phyloP scores from a whole-genome alignment of 2,329 filamentous ascomycete species.

The Teratosphaeria viscida region DNA sequence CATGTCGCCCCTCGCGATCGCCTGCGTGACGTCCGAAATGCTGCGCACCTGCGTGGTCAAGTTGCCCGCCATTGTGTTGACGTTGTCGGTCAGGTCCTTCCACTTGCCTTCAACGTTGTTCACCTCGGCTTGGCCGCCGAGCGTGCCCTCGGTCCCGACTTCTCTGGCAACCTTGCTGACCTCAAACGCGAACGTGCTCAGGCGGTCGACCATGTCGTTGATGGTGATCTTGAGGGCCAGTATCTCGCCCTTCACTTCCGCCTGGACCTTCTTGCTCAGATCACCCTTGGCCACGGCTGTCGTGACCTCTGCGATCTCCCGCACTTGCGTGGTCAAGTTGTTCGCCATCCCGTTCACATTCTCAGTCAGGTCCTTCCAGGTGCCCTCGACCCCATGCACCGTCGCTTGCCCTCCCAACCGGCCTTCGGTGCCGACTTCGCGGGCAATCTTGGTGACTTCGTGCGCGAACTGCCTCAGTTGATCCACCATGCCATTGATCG shows the following conservation, averaged over 20 bases:
- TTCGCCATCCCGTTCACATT: slow-evolving; percentile 46
- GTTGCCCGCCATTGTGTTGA: slow-evolving; percentile 58
- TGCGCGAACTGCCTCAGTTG: slow-evolving; percentile 43
- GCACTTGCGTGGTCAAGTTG: slow-evolving; percentile 38
- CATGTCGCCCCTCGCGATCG: slow-evolving; percentile 91
- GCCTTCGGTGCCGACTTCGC: slow-evolving; percentile 44
- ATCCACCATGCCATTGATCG: slow-evolving; percentile 45
- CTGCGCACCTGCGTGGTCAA: slow-evolving; percentile 63
- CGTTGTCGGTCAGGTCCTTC: slow-evolving; percentile 57
- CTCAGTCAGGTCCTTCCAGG: slow-evolving; percentile 45
- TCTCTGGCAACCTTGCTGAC: slow-evolving; percentile 56
- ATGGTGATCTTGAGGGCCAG: slow-evolving; percentile 71
- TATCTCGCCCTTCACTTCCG: slow-evolving; percentile 43
- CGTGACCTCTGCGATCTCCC: slow-evolving; percentile 44
- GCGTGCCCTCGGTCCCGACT: slow-evolving; percentile 53
- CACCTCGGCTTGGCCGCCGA: slow-evolving; percentile 55
- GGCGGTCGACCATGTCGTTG: slow-evolving; percentile 56
- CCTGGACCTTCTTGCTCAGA: slow-evolving; percentile 42
- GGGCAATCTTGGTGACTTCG: slow-evolving; percentile 43
- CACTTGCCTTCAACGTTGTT: slow-evolving; percentile 57
- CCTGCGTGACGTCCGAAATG: slow-evolving; percentile 88
- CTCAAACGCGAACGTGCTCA: slow-evolving; percentile 55
- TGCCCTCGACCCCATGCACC: slow-evolving; percentile 43
- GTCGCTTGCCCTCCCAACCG: slow-evolving; percentile 42
- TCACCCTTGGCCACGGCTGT: slow-evolving; percentile 43